Evolutionary conservation across 176 grass and related monocot genomes (phyloP).

Genomic region (Triticum turgidum): DNA sequence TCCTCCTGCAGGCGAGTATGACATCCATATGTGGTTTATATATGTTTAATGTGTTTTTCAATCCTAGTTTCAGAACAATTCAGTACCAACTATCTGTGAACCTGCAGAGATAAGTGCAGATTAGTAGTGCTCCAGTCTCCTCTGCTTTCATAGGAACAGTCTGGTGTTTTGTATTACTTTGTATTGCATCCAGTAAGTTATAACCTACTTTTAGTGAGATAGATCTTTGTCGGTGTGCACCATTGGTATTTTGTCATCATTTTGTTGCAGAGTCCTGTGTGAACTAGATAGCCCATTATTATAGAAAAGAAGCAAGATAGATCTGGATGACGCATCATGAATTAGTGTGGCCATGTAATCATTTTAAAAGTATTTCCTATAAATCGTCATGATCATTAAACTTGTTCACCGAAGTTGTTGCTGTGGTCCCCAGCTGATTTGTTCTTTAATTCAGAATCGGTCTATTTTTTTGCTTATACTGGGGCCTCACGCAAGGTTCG

Average conservation of each 20-base stretch:
- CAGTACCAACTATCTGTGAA: background rate
- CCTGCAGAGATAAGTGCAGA: constrained; percentile 9
- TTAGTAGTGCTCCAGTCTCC: background rate
- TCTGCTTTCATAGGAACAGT: background rate
- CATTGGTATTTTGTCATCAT: background rate
- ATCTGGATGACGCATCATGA: background rate
- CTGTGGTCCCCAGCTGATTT: background rate
- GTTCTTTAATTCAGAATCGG: too few relatives aligned
- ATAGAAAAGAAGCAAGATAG: background rate
- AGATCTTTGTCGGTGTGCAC: background rate
- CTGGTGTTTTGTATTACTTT: background rate
- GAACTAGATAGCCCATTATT: background rate
- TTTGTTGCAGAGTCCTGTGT: background rate
- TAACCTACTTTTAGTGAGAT: background rate
- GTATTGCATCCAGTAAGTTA: too few relatives aligned
- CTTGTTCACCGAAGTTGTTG: background rate
- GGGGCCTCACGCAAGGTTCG: background rate
- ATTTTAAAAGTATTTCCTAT: too few relatives aligned
- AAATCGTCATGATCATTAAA: background rate
- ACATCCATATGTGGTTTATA: background rate
- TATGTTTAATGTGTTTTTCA: background rate
- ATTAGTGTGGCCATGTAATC: background rate
- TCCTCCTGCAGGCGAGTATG: constrained; percentile 3
- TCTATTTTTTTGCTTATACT: too few relatives aligned
- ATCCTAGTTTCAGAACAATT: background rate